Conservation (phyloP, 2,329 filamentous ascomycete genomes). For the Leptographium radiaticola region DNA sequence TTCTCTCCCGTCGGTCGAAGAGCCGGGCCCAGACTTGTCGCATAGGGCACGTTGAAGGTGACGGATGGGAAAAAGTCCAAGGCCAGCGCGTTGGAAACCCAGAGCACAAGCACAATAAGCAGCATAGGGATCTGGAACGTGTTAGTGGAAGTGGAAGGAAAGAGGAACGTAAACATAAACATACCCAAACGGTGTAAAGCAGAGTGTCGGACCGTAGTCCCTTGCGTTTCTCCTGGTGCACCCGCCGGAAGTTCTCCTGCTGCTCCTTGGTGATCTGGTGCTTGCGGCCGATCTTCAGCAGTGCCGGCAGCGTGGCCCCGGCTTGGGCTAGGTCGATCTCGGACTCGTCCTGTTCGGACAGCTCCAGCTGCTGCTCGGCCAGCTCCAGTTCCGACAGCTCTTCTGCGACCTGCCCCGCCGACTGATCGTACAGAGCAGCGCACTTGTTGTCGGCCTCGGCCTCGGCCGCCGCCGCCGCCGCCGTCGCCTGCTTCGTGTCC, state of each 20-base stretch:
- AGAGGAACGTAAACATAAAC: constrained; percentile 8
- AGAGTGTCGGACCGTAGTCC: constrained; percentile 50
- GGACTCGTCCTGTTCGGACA: not conserved
- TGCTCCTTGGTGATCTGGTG: constrained; percentile 52
- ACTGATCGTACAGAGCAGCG: constrained; percentile 33
- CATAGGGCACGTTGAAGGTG: constrained; percentile 11
- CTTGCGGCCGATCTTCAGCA: constrained; percentile 50
- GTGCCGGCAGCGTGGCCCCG: constrained; percentile 18
- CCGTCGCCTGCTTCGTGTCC: constrained; percentile 43
- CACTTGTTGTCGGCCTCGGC: constrained; percentile 24
- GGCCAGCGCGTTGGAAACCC: constrained; percentile 9
- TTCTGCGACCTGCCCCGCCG: not conserved
- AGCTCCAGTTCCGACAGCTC: constrained; percentile 22
- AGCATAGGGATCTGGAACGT: constrained; percentile 10
- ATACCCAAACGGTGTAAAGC: constrained; percentile 57
- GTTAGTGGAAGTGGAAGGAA: not conserved
- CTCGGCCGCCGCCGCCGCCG: not conserved
- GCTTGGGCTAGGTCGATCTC: not conserved
- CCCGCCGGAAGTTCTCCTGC: constrained; percentile 48
- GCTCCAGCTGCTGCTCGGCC: not conserved
- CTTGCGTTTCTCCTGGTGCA: constrained; percentile 50
- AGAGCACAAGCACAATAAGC: constrained; percentile 11
- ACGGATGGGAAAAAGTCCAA: constrained; percentile 10
- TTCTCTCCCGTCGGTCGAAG: not conserved
- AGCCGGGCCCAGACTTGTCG: constrained; percentile 9